Base-by-base conservation (phyloP, 2,329 filamentous ascomycete species). In the Penicillium sp. region DNA sequence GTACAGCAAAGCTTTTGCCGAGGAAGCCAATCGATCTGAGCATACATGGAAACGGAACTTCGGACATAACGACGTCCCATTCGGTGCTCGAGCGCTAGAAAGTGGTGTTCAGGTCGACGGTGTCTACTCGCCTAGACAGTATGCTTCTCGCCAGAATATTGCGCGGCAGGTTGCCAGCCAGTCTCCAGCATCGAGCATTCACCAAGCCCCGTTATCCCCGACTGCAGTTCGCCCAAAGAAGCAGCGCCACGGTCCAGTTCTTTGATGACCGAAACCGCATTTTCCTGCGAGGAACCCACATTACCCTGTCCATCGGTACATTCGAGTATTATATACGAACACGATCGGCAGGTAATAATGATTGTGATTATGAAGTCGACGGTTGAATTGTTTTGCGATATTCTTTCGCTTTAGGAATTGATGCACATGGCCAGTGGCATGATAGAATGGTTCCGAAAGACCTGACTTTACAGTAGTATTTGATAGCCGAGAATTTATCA, bases 1-100 rank as follows among this genome's bases (percentile, higher is more conserved):
- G 67, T 79, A 87, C 66, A 79, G 87, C 65, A 71, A 83, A 20
- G 80, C 88, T 60, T 87, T 91, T 64, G 83, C 88, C 62, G 86
- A 87, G 66, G 79, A 79, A 62, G 77, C 76, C 23, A 80, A 79
- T 47, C 71, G 69, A 42, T 68, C 71, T 59, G 79, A 61, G 71
- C 78, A 84, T 65, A 77, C 84, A 55, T 76, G 81, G 72, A 60
- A 81, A 73, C 69, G 84, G 77, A 60, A 84, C 78, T 65, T 65
- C 26, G 74, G 71, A 61, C 71, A 72, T 48, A 78, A 83, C 51
- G 86, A 90, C 9, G 83, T 95, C 35, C 91, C 91, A 0, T 97
- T 97, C 66, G 92, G 93, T 20, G 84, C 94, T 53, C 85, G 89
- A 63, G 92, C 92, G 6, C 83, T 97, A 47, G 87, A 96, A 69